Evolutionary conservation across 2,329 filamentous ascomycete species (phyloP).

Genomic region (Colletotrichum melonis): DNA sequence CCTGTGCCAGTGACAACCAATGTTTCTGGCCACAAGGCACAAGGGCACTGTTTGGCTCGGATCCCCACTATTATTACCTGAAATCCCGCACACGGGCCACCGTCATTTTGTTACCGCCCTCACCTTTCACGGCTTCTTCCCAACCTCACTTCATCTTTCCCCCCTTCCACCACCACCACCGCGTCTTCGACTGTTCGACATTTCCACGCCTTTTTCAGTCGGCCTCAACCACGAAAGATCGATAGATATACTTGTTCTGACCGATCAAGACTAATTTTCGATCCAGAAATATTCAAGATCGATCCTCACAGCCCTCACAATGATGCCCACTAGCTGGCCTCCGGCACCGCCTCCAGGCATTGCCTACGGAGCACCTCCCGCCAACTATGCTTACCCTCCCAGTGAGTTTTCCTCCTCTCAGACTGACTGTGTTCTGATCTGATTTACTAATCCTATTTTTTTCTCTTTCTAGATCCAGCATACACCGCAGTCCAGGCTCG

Average conservation of each 20-base stretch:
- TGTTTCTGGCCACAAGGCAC: conserved; percentile 1
- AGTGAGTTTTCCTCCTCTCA: conserved; percentile 44
- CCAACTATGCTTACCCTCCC: conserved; percentile 51
- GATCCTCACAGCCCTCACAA: conserved; percentile 35
- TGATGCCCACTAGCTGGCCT: conserved; percentile 47
- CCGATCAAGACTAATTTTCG: conserved; percentile 20
- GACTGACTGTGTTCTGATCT: neutral
- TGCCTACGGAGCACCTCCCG: conserved; percentile 46
- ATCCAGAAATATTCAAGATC: conserved; percentile 5
- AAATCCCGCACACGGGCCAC: conserved; percentile 33
- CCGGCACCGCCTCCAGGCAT: conserved; percentile 51
- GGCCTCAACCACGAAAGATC: neutral
- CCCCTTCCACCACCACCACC: neutral
- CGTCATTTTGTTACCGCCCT: conserved; percentile 10
- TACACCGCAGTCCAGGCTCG: conserved; percentile 72
- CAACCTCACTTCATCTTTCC: conserved; percentile 13
- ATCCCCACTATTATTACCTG: conserved; percentile 18
- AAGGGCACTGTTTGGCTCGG: conserved; percentile 7
- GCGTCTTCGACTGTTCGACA: neutral
- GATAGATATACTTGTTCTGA: neutral
- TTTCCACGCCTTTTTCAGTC: neutral
- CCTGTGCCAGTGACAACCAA: neutral
- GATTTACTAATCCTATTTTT: conserved; percentile 19
- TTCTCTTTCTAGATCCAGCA: conserved; percentile 56
- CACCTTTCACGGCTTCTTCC: conserved; percentile 22